These are phyloP conservation scores for Rhodotorula taiwanensis DNA, from an alignment of 768 basidiomycete genomes.

Conservation along the genomic window DNA sequence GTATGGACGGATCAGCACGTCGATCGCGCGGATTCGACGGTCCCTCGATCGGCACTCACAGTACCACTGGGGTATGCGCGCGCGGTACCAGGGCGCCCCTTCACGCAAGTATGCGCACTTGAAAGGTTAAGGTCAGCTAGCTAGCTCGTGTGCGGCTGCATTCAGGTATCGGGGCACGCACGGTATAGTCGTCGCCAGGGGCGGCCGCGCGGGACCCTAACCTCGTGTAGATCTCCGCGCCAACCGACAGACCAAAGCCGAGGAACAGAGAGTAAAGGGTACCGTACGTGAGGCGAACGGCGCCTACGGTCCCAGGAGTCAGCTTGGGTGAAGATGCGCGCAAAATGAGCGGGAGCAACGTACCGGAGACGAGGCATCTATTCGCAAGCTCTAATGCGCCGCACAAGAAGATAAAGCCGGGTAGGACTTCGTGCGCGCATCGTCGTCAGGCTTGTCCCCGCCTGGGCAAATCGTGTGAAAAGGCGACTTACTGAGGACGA, in stretches of 20 bases:
- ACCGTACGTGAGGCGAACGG: constrained; percentile 66
- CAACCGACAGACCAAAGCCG: constrained; percentile 72
- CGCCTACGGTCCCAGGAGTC: constrained; percentile 32
- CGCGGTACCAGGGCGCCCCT: constrained; percentile 64
- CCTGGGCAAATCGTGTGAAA: no score
- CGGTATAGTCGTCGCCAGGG: constrained; percentile 55
- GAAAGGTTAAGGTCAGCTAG: not conserved
- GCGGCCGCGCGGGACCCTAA: constrained; percentile 49
- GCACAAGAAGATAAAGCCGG: constrained; percentile 56
- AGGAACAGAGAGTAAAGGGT: constrained; percentile 55
- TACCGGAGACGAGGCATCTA: constrained; percentile 67
- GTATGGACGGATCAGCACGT: not conserved
- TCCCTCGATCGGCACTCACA: constrained; percentile 38
- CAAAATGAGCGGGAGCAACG: no score
- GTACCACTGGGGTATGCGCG: constrained; percentile 64
- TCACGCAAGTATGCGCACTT: constrained; percentile 57
- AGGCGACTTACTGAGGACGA: constrained; percentile 58
- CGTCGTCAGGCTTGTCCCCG: no score
- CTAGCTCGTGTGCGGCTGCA: no score
- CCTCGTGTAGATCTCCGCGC: constrained; percentile 60
- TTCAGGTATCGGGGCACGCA: constrained; percentile 1
- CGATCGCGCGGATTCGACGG: not conserved
- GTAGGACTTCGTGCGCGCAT: constrained; percentile 40
- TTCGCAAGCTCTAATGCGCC: constrained; percentile 52
- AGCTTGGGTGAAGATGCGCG: no score